Evolutionary conservation across 1,284 basidiomycete genomes (phyloP).

Genomic region (Tylopilus sp.): DNA sequence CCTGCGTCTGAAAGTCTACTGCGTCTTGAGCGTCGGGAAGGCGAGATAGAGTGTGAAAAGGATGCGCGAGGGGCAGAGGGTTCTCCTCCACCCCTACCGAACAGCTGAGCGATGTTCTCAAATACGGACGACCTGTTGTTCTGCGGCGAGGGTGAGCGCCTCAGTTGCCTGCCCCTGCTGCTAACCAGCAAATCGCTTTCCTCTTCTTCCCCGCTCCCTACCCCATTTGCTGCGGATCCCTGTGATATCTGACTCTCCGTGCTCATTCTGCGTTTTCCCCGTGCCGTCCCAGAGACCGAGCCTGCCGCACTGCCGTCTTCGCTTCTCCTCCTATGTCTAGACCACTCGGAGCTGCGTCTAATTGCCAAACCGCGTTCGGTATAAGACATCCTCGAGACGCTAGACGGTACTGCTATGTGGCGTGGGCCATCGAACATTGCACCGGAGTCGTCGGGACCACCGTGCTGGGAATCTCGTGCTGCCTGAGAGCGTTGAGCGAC

Average conservation of each 20-base stretch:
- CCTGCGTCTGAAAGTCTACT: conserved; percentile 53
- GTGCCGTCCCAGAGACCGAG: conserved; percentile 30
- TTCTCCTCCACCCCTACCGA: conserved; percentile 48
- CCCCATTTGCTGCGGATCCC: conserved; percentile 29
- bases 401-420: conserved; percentile 67
- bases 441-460: conserved; percentile 46
- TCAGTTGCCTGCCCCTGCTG: conserved; percentile 25
- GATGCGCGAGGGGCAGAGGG: conserved; percentile 48
- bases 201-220: conserved; percentile 22
- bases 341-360: conserved; percentile 56
- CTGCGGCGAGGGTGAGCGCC: conserved; percentile 39
- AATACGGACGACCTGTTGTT: conserved; percentile 54
- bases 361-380: conserved; percentile 41
- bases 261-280: conserved; percentile 43
- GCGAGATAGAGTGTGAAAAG: conserved; percentile 50
- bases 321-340: conserved; percentile 50
- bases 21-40: conserved; percentile 50
- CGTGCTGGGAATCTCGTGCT: conserved; percentile 65
- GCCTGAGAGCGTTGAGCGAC: conserved; percentile 46
- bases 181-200: conserved; percentile 25
- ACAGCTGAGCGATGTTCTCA: conserved; percentile 67
- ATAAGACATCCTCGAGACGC: conserved; percentile 72
- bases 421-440: conserved; percentile 76
- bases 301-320: conserved; percentile 37
- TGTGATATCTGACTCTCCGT: conserved; percentile 45